Conservation (phyloP, 176 grass and related monocot species). For the Carex littledalei region DNA sequence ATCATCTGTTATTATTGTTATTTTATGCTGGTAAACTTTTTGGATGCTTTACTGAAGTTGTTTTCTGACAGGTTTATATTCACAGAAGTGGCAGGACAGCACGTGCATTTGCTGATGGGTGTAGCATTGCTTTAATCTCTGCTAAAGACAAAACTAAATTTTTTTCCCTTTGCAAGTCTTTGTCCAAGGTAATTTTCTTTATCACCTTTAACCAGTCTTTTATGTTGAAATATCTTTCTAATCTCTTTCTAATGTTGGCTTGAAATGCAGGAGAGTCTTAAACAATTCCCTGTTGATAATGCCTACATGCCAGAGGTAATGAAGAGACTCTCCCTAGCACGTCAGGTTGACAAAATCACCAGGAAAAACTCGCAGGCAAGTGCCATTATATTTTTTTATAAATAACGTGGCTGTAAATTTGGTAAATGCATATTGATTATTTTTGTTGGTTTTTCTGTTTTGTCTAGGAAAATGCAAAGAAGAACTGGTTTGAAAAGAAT, state of each 20-base stretch:
- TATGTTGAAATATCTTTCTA: slow-evolving; percentile 9
- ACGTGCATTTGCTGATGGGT: slow-evolving; percentile 65
- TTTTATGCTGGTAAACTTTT: slow-evolving; percentile 3
- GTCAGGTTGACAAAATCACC: slow-evolving; percentile 69
- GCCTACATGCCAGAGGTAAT: slow-evolving; percentile 70
- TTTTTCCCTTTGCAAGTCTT: slow-evolving; percentile 73
- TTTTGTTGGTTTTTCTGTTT: slow-evolving; percentile 1
- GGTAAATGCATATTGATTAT: background rate
- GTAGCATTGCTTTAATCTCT: slow-evolving; percentile 79
- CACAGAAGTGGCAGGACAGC: slow-evolving; percentile 97
- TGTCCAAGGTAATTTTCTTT: slow-evolving; percentile 61
- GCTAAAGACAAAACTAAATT: slow-evolving; percentile 78
- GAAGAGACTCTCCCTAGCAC: slow-evolving; percentile 64
- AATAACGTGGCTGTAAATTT: slow-evolving; percentile 5
- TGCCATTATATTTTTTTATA: slow-evolving; percentile 3
- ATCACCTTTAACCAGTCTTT: background rate
- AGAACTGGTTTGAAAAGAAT: slow-evolving; percentile 73
- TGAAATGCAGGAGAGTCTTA: slow-evolving; percentile 70
- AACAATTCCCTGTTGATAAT: slow-evolving; percentile 78
- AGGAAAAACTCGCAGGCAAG: slow-evolving; percentile 70
- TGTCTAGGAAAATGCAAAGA: slow-evolving; percentile 78
- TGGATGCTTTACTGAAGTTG: slow-evolving; percentile 13
- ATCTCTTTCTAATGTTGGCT: slow-evolving; percentile 22
- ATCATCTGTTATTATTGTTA: background rate
- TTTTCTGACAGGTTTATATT: slow-evolving; percentile 70